A percentile compares a stretch with the other conserved stretches of the same genome.
phyloP scores from a whole-genome alignment of 1,284 basidiomycete species.

The Cryptococcus deneoformans region DNA sequence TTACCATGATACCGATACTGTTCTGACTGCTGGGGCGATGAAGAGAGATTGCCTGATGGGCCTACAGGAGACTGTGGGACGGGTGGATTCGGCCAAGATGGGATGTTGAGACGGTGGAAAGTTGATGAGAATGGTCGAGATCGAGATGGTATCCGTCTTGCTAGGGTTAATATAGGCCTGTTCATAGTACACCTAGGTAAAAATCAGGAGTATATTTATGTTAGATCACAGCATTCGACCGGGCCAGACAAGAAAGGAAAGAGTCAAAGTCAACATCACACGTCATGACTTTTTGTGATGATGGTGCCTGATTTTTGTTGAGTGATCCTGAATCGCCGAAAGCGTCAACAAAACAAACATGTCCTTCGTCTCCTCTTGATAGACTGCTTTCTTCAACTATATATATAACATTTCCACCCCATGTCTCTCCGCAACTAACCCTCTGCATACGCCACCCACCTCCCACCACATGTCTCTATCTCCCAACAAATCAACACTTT shows the following conservation, averaged over 20 bases:
- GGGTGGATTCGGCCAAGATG: constrained; percentile 20
- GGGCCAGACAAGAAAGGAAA: neutral
- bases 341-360: neutral
- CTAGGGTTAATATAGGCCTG: neutral
- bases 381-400: neutral
- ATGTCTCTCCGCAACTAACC: neutral
- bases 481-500: constrained; percentile 23
- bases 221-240: no score
- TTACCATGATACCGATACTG: neutral
- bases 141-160: neutral
- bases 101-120: neutral
- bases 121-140: neutral
- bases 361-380: neutral
- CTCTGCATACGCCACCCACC: no score
- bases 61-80: constrained; percentile 15
- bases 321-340: neutral
- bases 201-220: neutral
- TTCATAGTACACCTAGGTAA: neutral
- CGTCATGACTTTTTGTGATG: neutral
- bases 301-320: neutral
- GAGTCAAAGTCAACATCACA: neutral
- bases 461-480: constrained; percentile 9
- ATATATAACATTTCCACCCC: neutral
- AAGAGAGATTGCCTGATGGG: constrained; percentile 9
- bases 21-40: neutral